These are phyloP conservation scores for Talaromyces wortmannii DNA, from an alignment of 495 filamentous ascomycete species.

Conservation along the genomic window DNA sequence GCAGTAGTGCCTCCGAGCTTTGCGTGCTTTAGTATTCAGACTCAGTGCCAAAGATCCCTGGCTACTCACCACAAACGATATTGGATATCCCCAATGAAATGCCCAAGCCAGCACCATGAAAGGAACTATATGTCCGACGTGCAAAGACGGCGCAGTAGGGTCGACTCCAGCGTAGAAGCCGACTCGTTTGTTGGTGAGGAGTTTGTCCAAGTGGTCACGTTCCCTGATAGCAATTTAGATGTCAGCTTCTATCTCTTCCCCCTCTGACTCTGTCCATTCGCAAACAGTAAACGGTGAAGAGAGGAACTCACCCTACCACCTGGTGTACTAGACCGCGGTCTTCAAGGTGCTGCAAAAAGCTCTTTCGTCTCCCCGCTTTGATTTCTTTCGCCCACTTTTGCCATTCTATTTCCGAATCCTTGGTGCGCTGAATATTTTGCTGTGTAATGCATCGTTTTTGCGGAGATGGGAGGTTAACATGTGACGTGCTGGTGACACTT, in stretches of 20 bases:
- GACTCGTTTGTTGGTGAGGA: constrained; percentile 63
- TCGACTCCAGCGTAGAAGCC: constrained; percentile 88
- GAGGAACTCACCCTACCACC: constrained; percentile 62
- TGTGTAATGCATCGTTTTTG: constrained; percentile 43
- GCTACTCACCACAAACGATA: constrained; percentile 57
- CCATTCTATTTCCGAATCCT: constrained; percentile 53
- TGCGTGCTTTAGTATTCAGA: constrained; percentile 3
- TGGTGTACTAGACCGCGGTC: constrained; percentile 76
- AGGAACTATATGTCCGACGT: constrained; percentile 88
- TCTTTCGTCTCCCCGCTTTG: constrained; percentile 49
- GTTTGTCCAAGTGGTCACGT: constrained; percentile 57
- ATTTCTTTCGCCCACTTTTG: constrained; percentile 47
- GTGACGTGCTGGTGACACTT: not conserved
- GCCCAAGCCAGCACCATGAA: constrained; percentile 94
- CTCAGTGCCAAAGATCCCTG: not conserved
- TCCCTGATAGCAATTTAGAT: constrained; percentile 26
- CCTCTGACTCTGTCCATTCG: not conserved
- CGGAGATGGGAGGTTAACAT: not conserved
- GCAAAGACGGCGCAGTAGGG: constrained; percentile 83
- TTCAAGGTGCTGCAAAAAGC: constrained; percentile 64
- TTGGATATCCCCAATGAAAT: constrained; percentile 73
- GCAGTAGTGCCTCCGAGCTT: constrained; percentile 81
- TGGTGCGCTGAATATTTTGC: constrained; percentile 41
- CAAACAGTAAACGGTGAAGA: not conserved
- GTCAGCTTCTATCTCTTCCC: constrained; percentile 2